phyloP scores from a whole-genome alignment of 2,329 filamentous ascomycete genomes.

The Diaporthe ilicicola region DNA sequence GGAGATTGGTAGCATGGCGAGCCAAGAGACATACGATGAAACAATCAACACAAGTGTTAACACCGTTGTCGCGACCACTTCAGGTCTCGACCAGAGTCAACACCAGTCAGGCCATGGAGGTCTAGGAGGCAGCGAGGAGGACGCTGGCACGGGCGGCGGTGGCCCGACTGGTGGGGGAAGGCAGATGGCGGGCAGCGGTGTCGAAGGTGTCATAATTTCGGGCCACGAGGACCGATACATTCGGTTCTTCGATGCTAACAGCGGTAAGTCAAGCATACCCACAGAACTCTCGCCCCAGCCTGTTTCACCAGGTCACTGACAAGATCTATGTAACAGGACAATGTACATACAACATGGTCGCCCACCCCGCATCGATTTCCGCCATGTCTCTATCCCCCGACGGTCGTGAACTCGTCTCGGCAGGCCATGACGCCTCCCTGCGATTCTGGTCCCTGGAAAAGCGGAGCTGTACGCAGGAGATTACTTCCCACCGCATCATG shows the following conservation, averaged over 20 bases:
- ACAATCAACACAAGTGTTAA: slow-evolving; percentile 84
- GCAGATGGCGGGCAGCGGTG: slow-evolving; percentile 74
- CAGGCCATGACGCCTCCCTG: slow-evolving; percentile 92
- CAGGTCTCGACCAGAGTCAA: slow-evolving; percentile 79
- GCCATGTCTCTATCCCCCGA: slow-evolving; percentile 92
- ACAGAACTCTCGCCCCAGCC: too few species aligned
- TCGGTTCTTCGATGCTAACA: slow-evolving; percentile 97
- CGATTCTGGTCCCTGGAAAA: slow-evolving; percentile 98
- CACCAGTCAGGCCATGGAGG: slow-evolving; percentile 51
- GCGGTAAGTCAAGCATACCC: slow-evolving; percentile 71
- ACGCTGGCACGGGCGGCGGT: slow-evolving; percentile 68
- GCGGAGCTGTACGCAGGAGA: slow-evolving; percentile 92
- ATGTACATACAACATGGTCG: slow-evolving; percentile 99
- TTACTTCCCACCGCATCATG: slow-evolving; percentile 93
- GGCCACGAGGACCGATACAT: slow-evolving; percentile 97
- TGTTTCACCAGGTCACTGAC: slow-evolving; percentile 33
- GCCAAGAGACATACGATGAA: slow-evolving; percentile 90
- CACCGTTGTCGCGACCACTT: slow-evolving; percentile 86
- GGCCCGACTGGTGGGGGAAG: slow-evolving; percentile 80
- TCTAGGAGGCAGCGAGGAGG: slow-evolving; percentile 71
- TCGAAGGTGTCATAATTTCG: slow-evolving; percentile 94
- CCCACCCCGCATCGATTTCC: slow-evolving; percentile 92
- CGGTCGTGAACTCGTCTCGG: slow-evolving; percentile 92
- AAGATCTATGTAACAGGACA: slow-evolving; percentile 71
- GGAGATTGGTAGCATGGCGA: slow-evolving; percentile 91